Conservation (phyloP, 331 rosid species). For the Dryas integrifolia region DNA sequence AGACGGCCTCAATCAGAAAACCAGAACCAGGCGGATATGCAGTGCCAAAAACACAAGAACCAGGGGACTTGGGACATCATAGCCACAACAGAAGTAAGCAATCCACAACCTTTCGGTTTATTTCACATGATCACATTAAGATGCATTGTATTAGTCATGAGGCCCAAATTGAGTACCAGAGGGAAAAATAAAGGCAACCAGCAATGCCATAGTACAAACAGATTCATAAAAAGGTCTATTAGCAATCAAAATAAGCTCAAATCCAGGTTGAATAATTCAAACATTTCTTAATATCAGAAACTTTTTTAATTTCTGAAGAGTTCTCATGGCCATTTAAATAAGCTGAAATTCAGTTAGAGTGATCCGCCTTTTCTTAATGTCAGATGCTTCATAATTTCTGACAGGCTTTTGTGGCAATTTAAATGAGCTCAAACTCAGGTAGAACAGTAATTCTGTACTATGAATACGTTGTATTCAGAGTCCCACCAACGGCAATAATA, state of each 20-base stretch:
- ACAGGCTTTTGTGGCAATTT: not conserved
- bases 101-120: conserved; percentile 11
- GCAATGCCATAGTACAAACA: not conserved
- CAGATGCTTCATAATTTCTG: conserved; percentile 7
- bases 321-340: not conserved
- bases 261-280: not conserved
- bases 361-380: not conserved
- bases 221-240: not conserved
- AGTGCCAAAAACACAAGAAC: not conserved
- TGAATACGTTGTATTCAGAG: not conserved
- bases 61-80: not conserved
- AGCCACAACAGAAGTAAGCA: conserved; percentile 6
- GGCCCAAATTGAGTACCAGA: not conserved
- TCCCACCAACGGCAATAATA: not conserved
- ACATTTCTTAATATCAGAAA: not conserved
- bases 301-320: not conserved
- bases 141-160: conserved; percentile 8
- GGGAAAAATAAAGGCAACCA: not conserved
- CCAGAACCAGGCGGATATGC: not conserved
- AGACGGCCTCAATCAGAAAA: conserved; percentile 7
- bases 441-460: not conserved
- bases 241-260: not conserved
- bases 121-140: conserved; percentile 1
- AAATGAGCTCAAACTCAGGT: not conserved
- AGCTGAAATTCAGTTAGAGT: not conserved